phyloP scores from a whole-genome alignment of 1,139 yeast genomes.

The Yarrowia galli region DNA sequence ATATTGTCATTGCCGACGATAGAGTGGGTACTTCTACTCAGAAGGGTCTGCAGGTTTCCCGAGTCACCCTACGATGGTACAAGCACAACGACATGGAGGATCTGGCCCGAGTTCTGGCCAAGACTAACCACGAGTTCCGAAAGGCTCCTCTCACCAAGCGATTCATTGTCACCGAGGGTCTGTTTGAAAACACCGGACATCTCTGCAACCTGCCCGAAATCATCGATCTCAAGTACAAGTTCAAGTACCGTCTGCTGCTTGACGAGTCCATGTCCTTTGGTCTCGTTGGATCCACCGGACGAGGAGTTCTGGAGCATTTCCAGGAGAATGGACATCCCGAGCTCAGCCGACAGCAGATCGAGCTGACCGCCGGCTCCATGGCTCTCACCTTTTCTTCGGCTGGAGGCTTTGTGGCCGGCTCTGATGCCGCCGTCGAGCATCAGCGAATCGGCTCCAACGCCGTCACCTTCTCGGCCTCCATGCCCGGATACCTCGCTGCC shows the following conservation, averaged over 20 bases:
- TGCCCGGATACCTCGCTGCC: constrained; percentile 89
- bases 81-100: constrained; percentile 90
- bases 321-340: constrained; percentile 47
- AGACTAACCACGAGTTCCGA: constrained; percentile 61
- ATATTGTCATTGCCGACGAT: constrained; percentile 85
- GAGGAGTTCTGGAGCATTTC: constrained; percentile 73
- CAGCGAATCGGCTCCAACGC: constrained; percentile 91
- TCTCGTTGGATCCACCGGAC: constrained; percentile 81
- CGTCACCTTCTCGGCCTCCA: constrained; percentile 91
- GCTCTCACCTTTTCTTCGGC: constrained; percentile 85
- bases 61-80: constrained; percentile 80
- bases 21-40: constrained; percentile 80
- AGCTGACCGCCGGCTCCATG: constrained; percentile 86
- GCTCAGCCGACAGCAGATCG: constrained; percentile 68
- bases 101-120: constrained; percentile 70
- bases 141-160: constrained; percentile 81
- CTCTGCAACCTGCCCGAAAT: constrained; percentile 74
- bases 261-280: constrained; percentile 92
- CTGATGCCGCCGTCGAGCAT: constrained; percentile 81
- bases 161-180: constrained; percentile 88
- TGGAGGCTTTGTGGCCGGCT: constrained; percentile 96
- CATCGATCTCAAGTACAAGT: constrained; percentile 76
- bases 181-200: constrained; percentile 84
- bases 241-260: constrained; percentile 81
- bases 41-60: constrained; percentile 84